These are phyloP conservation scores for Pholiota conissans DNA, from an alignment of 768 basidiomycete species.

Conservation along the genomic window DNA sequence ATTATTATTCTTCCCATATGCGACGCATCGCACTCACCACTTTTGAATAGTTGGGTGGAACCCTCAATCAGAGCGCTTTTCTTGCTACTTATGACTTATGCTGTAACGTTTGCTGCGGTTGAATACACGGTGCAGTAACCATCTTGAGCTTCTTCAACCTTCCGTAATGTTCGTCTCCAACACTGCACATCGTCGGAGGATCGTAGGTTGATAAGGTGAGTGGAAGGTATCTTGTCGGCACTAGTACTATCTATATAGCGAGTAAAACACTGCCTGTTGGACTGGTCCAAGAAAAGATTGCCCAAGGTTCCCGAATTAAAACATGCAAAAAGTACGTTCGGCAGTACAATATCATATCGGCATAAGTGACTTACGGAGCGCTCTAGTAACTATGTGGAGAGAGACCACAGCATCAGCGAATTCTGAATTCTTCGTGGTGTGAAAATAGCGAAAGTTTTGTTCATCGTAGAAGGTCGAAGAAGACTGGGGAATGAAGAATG, in stretches of 20 bases:
- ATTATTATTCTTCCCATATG: too few species aligned
- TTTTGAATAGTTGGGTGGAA: conserved; percentile 36
- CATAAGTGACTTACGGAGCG: not conserved
- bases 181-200: too few species aligned
- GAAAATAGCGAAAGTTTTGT: not conserved
- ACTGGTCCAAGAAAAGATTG: not conserved
- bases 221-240: too few species aligned
- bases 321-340: not conserved
- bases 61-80: conserved; percentile 27
- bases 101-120: not conserved
- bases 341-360: not conserved
- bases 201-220: too few species aligned
- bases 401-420: not conserved
- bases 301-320: not conserved
- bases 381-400: not conserved
- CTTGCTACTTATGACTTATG: conserved; percentile 29
- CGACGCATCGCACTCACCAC: not conserved
- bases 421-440: too few species aligned
- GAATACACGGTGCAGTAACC: not conserved
- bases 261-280: not conserved
- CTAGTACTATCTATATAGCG: not conserved
- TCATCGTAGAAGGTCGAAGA: not conserved
- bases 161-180: not conserved
- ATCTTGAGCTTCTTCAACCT: not conserved
- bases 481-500: not conserved